Evolutionary conservation across 1,284 basidiomycete species (phyloP).

Genomic region (Abortiporus biennis): DNA sequence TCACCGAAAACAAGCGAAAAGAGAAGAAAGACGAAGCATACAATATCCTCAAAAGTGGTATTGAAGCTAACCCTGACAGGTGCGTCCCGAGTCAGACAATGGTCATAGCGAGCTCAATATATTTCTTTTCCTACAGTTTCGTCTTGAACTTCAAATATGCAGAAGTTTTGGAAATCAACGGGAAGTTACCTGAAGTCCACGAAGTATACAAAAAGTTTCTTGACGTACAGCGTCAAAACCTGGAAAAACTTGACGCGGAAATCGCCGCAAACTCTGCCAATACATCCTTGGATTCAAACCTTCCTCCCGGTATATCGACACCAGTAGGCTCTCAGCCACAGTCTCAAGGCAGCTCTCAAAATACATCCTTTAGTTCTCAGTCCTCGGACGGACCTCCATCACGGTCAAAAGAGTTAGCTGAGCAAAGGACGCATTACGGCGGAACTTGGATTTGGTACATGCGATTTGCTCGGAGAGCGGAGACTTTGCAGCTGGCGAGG

Average conservation of each 20-base stretch:
- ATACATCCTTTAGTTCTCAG: conserved; percentile 36
- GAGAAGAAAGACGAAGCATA: conserved; percentile 67
- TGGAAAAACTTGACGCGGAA: conserved; percentile 59
- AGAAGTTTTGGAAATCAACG: conserved; percentile 72
- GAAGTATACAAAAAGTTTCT: conserved; percentile 70
- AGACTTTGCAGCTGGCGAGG: conserved; percentile 78
- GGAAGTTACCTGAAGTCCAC: conserved; percentile 66
- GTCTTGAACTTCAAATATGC: conserved; percentile 85
- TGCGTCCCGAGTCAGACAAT: conserved; percentile 21
- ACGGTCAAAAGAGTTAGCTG: conserved; percentile 46
- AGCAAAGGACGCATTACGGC: conserved; percentile 62
- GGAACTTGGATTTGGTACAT: conserved; percentile 85
- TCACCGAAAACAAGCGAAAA: conserved; percentile 15
- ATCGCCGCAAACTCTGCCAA: conserved; percentile 37
- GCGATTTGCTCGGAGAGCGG: conserved; percentile 83
- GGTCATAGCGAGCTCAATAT: not conserved
- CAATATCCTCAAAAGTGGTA: conserved; percentile 77
- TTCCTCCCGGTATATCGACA: conserved; percentile 17
- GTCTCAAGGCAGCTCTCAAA: conserved; percentile 14
- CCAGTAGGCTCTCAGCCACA: conserved; percentile 19
- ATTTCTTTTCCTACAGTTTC: conserved; percentile 47
- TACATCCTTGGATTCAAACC: conserved; percentile 31
- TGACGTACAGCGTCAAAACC: conserved; percentile 58
- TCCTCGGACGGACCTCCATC: conserved; percentile 40
- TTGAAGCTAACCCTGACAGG: conserved; percentile 87